Evolutionary conservation across 371 early-diverging fungal species (phyloP).

Genomic region (Phascolomyces articulosus): DNA sequence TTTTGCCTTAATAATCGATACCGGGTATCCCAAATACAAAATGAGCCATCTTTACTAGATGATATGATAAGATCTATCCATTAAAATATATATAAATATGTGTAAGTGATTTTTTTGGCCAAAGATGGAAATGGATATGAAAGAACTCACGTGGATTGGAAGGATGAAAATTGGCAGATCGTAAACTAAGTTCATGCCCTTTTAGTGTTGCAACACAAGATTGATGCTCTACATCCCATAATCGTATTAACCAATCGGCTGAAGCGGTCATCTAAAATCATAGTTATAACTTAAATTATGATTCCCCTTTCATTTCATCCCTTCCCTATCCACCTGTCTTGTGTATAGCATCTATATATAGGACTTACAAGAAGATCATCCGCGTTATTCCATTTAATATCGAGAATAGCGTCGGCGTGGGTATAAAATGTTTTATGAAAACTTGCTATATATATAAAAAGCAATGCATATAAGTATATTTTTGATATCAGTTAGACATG

Average conservation of each 20-base stretch:
- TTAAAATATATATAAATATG: no score
- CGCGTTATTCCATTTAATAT: slow-evolving; percentile 61
- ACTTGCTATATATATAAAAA: slow-evolving; percentile 5
- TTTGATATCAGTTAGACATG: no score
- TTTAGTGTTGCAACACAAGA: slow-evolving; percentile 41
- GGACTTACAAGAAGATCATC: slow-evolving; percentile 45
- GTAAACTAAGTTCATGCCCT: slow-evolving; percentile 60
- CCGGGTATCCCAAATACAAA: slow-evolving; percentile 70
- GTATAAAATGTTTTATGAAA: slow-evolving; percentile 31
- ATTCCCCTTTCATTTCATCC: no score
- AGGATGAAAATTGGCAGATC: slow-evolving; percentile 58
- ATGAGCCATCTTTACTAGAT: slow-evolving; percentile 65
- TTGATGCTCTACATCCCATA: slow-evolving; percentile 68
- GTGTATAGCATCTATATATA: neutral
- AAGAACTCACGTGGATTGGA: slow-evolving; percentile 51
- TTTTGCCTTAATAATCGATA: slow-evolving; percentile 9
- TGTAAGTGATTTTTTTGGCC: no score
- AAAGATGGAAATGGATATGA: no score
- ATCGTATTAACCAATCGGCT: slow-evolving; percentile 55
- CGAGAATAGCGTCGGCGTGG: slow-evolving; percentile 63
- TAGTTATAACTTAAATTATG: neutral
- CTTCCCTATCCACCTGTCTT: no score
- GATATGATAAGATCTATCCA: slow-evolving; percentile 61
- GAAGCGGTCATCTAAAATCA: slow-evolving; percentile 52
- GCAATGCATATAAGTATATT: neutral